Percentiles rank a stretch among this genome's conserved stretches.
phyloP scores from a whole-genome alignment of 2,329 filamentous ascomycete genomes.

The Colletotrichum graminicola region DNA sequence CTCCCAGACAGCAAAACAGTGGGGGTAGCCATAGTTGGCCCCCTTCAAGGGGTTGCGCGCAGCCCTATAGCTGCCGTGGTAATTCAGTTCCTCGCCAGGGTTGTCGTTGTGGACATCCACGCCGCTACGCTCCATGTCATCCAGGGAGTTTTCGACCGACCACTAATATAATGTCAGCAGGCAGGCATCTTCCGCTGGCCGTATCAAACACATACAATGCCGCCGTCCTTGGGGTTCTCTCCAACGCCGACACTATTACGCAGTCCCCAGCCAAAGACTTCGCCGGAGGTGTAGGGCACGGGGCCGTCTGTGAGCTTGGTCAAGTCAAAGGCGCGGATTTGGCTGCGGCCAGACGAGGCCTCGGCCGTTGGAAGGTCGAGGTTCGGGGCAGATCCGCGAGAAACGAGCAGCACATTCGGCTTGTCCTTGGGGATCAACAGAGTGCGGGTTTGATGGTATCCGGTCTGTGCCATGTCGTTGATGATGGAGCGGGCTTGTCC shows the following conservation, averaged over 20 bases:
- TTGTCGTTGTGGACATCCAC: slow-evolving; percentile 75
- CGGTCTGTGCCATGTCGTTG: slow-evolving; percentile 57
- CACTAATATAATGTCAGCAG: slow-evolving; percentile 48
- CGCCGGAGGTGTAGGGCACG: slow-evolving; percentile 63
- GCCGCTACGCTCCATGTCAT: slow-evolving; percentile 70
- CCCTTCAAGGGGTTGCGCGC: slow-evolving; percentile 49
- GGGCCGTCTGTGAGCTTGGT: slow-evolving; percentile 47
- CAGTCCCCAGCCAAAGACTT: slow-evolving; percentile 74
- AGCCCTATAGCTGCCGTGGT: slow-evolving; percentile 68
- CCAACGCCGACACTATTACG: slow-evolving; percentile 78
- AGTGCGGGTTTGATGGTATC: slow-evolving; percentile 75
- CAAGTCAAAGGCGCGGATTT: slow-evolving; percentile 71
- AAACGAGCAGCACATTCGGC: slow-evolving; percentile 72
- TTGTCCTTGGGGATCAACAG: slow-evolving; percentile 69
- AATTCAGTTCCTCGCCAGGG: slow-evolving; percentile 81
- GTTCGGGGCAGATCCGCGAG: slow-evolving; percentile 73
- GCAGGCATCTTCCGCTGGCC: not conserved
- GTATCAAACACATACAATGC: slow-evolving; percentile 50
- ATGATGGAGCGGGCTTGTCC: slow-evolving; percentile 66
- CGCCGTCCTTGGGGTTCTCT: slow-evolving; percentile 67
- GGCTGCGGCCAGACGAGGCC: slow-evolving; percentile 68
- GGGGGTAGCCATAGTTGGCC: slow-evolving; percentile 46
- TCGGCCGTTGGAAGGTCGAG: slow-evolving; percentile 68
- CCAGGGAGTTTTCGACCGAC: slow-evolving; percentile 78
- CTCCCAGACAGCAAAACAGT: slow-evolving; percentile 73